Evolutionary conservation across 2,329 filamentous ascomycete species (phyloP).

Genomic region (Monilinia aucupariae): DNA sequence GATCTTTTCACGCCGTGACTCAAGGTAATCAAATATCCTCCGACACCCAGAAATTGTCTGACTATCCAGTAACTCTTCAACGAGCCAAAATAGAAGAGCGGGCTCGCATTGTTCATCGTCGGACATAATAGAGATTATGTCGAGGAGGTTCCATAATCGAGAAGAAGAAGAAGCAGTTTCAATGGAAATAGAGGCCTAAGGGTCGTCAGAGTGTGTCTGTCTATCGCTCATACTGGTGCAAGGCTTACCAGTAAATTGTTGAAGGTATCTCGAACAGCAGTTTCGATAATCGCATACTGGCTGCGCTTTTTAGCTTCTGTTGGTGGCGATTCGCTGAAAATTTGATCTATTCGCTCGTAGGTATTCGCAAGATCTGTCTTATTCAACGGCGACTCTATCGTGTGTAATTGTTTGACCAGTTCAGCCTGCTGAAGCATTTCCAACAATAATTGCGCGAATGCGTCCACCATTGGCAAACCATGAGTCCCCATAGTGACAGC

Average conservation of each 20-base stretch:
- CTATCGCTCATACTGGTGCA: conserved; percentile 27
- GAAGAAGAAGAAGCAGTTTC: conserved; percentile 70
- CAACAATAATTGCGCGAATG: conserved; percentile 50
- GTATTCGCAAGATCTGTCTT: conserved; percentile 59
- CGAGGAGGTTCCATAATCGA: conserved; percentile 86
- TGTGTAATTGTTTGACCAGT: conserved; percentile 50
- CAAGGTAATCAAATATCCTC: conserved; percentile 88
- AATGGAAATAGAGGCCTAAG: conserved; percentile 67
- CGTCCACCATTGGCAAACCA: conserved; percentile 48
- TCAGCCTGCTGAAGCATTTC: conserved; percentile 55
- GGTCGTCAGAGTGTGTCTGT: conserved; percentile 35
- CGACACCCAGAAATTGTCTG: conserved; percentile 91
- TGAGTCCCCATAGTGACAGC: conserved; percentile 45
- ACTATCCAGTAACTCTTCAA: conserved; percentile 92
- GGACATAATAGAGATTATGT: conserved; percentile 82
- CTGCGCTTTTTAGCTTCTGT: conserved; percentile 40
- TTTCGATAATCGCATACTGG: conserved; percentile 67
- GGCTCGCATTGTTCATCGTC: conserved; percentile 75
- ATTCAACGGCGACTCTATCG: conserved; percentile 69
- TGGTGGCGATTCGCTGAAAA: conserved; percentile 36
- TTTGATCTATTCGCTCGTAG: conserved; percentile 40
- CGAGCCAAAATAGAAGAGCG: conserved; percentile 78
- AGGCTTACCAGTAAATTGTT: conserved; percentile 67
- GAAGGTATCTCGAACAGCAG: conserved; percentile 75
- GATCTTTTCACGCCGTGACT: conserved; percentile 84